These are phyloP conservation scores for Theileria orientalis DNA, from an alignment of 169 alveolate species.

Conservation along the genomic window DNA sequence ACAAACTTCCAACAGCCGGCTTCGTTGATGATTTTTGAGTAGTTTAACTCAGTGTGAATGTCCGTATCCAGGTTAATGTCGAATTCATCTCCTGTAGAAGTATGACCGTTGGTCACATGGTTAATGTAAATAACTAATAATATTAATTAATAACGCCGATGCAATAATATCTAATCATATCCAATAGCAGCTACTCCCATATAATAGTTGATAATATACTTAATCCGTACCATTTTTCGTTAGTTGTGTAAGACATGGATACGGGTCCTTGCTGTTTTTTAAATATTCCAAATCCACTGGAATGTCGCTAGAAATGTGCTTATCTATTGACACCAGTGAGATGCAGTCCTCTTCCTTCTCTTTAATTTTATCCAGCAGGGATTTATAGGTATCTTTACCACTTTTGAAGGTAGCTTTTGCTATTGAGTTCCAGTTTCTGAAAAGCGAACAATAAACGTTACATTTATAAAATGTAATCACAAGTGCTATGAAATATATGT, in stretches of 20 bases:
- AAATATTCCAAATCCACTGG: constrained; percentile 11
- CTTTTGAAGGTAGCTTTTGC: constrained; percentile 30
- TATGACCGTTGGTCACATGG: no score
- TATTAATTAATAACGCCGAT: background rate
- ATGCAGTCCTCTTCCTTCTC: constrained; percentile 51
- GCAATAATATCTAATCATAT: no score
- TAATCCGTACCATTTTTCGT: background rate
- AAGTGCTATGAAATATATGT: no score
- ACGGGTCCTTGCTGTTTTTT: constrained; percentile 1
- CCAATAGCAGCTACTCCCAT: no score
- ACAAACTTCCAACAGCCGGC: constrained; percentile 76
- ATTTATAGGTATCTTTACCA: constrained; percentile 43
- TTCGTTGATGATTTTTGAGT: constrained; percentile 41
- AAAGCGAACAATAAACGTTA: background rate
- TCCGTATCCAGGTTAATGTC: constrained; percentile 32
- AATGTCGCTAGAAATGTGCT: background rate
- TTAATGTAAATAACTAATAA: background rate
- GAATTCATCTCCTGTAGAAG: constrained; percentile 6
- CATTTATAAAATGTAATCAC: no score
- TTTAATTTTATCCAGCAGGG: constrained; percentile 8
- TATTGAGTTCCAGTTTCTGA: constrained; percentile 32
- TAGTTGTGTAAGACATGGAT: constrained; percentile 5
- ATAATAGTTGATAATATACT: background rate
- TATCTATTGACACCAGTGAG: constrained; percentile 4
- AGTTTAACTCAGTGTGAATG: background rate